phyloP scores from a whole-genome alignment of 2,329 filamentous ascomycete species.

The Xylariales sp. region DNA sequence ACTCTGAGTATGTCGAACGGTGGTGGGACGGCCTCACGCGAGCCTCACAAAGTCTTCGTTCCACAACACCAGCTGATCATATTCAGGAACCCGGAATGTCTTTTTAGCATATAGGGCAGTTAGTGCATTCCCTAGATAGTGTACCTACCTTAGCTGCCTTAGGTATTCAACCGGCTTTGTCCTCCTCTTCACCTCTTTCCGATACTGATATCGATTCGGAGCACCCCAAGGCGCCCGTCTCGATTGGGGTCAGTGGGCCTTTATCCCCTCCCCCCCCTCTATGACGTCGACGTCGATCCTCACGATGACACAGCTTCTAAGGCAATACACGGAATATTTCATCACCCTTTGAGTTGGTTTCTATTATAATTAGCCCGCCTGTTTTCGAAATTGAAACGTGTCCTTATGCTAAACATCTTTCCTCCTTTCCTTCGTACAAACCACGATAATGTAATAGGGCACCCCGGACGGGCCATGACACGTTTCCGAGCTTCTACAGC shows the following conservation, averaged over 20 bases:
- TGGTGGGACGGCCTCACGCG: slow-evolving; percentile 11
- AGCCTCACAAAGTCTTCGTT: slow-evolving; percentile 13
- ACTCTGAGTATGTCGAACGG: not conserved
- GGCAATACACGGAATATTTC: not conserved
- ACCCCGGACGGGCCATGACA: not conserved
- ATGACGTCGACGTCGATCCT: slow-evolving; percentile 27
- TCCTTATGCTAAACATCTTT: not conserved
- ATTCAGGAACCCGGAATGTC: slow-evolving; percentile 21
- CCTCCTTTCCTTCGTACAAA: not conserved
- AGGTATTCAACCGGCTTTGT: slow-evolving; percentile 9
- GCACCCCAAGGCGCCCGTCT: slow-evolving; percentile 15
- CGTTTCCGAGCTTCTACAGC: not conserved
- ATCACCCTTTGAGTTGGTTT: not conserved
- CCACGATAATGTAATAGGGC: slow-evolving; percentile 1
- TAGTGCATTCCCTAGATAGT: not conserved
- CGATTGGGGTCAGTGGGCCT: slow-evolving; percentile 24
- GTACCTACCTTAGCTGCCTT: not conserved
- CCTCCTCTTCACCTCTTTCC: slow-evolving; percentile 6
- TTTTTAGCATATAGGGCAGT: slow-evolving; percentile 7
- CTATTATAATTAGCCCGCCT: not conserved
- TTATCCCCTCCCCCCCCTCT: slow-evolving; percentile 10
- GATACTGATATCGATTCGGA: slow-evolving; percentile 14
- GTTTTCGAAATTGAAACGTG: slow-evolving; percentile 1
- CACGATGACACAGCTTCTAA: slow-evolving; percentile 14
- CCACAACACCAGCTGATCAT: slow-evolving; percentile 7